Evolutionary conservation across 1,284 basidiomycete genomes (phyloP).

Genomic region (Retiboletus flavoniger): DNA sequence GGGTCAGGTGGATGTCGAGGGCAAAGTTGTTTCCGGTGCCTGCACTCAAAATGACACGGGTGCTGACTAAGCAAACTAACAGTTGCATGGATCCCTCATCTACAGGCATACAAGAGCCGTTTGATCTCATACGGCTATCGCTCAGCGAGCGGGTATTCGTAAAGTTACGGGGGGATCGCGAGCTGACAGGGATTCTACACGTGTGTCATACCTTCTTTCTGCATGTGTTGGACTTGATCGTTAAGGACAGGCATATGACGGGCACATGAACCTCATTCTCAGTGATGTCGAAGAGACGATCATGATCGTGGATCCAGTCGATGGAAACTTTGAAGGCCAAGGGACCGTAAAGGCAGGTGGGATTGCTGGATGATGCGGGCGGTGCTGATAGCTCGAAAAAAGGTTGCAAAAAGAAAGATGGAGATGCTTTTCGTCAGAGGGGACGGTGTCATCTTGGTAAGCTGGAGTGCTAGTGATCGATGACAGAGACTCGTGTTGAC

Average conservation of each 20-base stretch:
- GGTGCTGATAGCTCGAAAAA: conserved; percentile 36
- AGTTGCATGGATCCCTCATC: conserved; percentile 67
- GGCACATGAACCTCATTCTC: conserved; percentile 99
- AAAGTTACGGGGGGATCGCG: conserved; percentile 94
- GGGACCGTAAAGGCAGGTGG: conserved; percentile 59
- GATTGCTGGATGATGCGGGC: neutral
- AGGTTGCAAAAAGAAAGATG: conserved; percentile 90
- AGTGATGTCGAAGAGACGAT: conserved; percentile 97
- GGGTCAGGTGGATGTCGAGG: conserved; percentile 17
- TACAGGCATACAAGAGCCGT: conserved; percentile 89
- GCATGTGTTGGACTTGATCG: conserved; percentile 16
- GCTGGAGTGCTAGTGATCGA: conserved; percentile 31
- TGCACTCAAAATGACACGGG: conserved; percentile 23
- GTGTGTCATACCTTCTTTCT: conserved; percentile 47
- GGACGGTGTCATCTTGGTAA: conserved; percentile 88
- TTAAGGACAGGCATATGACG: conserved; percentile 86
- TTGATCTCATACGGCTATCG: conserved; percentile 95
- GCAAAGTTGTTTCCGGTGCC: conserved; percentile 1
- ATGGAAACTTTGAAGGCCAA: conserved; percentile 50
- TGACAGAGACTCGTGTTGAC: conserved; percentile 11
- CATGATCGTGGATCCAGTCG: conserved; percentile 79
- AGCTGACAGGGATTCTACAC: conserved; percentile 91
- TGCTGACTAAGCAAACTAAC: conserved; percentile 33
- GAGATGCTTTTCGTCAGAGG: conserved; percentile 99
- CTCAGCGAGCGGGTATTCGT: conserved; percentile 96